A percentile compares a stretch with the other conserved stretches of the same genome.
phyloP scores from a whole-genome alignment of 495 filamentous ascomycete species.

The Filosporella fistucella region DNA sequence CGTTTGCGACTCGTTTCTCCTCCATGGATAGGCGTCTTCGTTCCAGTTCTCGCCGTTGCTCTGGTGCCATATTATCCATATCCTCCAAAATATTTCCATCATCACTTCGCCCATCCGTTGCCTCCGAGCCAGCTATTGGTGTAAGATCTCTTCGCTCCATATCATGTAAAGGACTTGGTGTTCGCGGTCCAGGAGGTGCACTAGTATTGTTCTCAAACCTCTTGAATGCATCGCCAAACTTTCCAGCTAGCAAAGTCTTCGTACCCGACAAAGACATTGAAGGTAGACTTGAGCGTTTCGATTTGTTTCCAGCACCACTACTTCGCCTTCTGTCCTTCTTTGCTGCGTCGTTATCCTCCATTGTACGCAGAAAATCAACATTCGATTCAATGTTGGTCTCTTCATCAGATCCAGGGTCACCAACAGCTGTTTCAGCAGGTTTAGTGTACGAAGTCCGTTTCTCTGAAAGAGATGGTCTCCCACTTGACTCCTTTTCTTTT shows the following conservation, averaged over 20 bases:
- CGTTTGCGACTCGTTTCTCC: slow-evolving; percentile 86
- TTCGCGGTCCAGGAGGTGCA: slow-evolving; percentile 38
- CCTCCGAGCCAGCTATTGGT: slow-evolving; percentile 73
- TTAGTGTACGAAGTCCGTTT: slow-evolving; percentile 10
- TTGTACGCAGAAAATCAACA: slow-evolving; percentile 78
- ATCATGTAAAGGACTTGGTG: slow-evolving; percentile 51
- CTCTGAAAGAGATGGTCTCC: slow-evolving; percentile 15
- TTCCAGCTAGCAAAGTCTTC: slow-evolving; percentile 82
- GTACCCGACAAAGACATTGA: slow-evolving; percentile 54
- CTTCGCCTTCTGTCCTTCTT: slow-evolving; percentile 68
- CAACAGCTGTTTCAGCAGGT: slow-evolving; percentile 14
- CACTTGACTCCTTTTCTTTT: slow-evolving; percentile 19
- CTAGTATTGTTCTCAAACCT: slow-evolving; percentile 70
- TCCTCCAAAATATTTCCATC: slow-evolving; percentile 55
- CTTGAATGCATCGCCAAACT: slow-evolving; percentile 94
- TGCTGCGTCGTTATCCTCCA: slow-evolving; percentile 68
- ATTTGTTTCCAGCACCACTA: slow-evolving; percentile 58
- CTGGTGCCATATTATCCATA: slow-evolving; percentile 70
- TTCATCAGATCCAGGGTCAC: slow-evolving; percentile 40
- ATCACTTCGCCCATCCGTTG: slow-evolving; percentile 64
- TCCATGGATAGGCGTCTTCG: slow-evolving; percentile 78
- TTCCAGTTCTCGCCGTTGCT: slow-evolving; percentile 88
- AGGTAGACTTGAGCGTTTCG: slow-evolving; percentile 77
- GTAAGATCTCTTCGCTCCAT: slow-evolving; percentile 53
- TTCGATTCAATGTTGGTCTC: slow-evolving; percentile 75